These are phyloP conservation scores for Ceratocystis destructans DNA, from an alignment of 2,329 filamentous ascomycete genomes.

Conservation along the genomic window DNA sequence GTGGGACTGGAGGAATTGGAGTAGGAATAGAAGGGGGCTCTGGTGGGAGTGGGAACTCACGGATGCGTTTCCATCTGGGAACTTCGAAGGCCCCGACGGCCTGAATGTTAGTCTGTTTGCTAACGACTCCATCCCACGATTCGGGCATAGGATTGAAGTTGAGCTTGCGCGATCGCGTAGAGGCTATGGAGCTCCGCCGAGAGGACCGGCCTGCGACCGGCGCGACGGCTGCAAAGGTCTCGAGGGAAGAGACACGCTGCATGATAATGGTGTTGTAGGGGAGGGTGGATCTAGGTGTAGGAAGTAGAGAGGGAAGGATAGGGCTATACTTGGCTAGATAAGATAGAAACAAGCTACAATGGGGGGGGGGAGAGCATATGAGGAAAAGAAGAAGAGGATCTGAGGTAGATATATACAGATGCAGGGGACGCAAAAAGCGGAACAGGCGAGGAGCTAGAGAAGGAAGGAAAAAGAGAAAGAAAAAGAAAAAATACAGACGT, in stretches of 20 bases:
- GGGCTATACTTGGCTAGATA: not conserved
- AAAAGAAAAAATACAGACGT: no score
- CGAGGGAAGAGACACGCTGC: slow-evolving; percentile 39
- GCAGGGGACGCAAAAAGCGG: not conserved
- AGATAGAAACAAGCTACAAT: not conserved
- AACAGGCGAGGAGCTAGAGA: not conserved
- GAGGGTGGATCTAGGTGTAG: not conserved
- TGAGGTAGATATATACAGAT: not conserved
- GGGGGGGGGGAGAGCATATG: not conserved
- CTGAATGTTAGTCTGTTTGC: slow-evolving; percentile 30
- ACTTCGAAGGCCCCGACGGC: slow-evolving; percentile 42
- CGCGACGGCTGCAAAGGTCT: slow-evolving; percentile 34
- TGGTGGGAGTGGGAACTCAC: slow-evolving; percentile 27
- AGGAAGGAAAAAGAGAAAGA: not conserved
- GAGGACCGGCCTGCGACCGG: slow-evolving; percentile 26
- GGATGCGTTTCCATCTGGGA: slow-evolving; percentile 39
- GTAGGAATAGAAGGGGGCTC: not conserved
- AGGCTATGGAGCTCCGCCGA: slow-evolving; percentile 33
- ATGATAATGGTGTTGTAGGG: slow-evolving; percentile 22
- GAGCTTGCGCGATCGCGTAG: slow-evolving; percentile 35
- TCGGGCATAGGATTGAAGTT: slow-evolving; percentile 43
- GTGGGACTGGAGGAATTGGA: not conserved
- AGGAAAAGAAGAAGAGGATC: not conserved
- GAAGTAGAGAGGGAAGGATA: not conserved
- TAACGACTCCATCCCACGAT: slow-evolving; percentile 34